Conservation (phyloP, 169 alveolate genomes). For the Miamiensis avidus region DNA sequence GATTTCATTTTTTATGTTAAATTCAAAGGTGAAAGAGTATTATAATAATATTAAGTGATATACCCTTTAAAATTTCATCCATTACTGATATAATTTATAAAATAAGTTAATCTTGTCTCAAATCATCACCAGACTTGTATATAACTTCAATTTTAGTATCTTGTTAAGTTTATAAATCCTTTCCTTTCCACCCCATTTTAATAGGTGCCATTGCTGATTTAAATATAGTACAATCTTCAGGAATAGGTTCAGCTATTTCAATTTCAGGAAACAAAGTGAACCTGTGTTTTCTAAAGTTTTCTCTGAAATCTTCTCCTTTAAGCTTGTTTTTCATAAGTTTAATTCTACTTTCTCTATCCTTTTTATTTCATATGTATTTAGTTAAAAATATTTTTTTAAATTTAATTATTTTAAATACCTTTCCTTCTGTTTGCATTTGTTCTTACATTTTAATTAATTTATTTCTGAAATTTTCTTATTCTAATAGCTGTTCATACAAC, state of each 20-base stretch:
- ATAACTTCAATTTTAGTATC: conserved; percentile 50
- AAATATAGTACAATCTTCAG: conserved; percentile 70
- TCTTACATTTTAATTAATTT: conserved; percentile 48
- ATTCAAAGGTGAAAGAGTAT: neutral
- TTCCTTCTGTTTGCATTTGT: conserved; percentile 8
- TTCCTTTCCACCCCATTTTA: conserved; percentile 53
- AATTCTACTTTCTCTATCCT: conserved; percentile 56
- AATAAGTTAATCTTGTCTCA: conserved; percentile 80
- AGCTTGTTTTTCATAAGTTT: conserved; percentile 56
- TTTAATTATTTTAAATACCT: neutral
- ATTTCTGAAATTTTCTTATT: conserved; percentile 56
- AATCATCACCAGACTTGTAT: conserved; percentile 85
- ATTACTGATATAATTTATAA: conserved; percentile 68
- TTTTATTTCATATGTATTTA: no score
- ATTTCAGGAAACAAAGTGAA: conserved; percentile 71
- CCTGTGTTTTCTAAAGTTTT: conserved; percentile 51
- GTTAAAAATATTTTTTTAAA: no score
- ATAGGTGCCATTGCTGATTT: conserved; percentile 80
- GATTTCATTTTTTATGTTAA: no score
- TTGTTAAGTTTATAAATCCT: conserved; percentile 32
- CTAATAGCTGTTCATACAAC: conserved; percentile 34
- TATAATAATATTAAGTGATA: neutral
- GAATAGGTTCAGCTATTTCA: conserved; percentile 57
- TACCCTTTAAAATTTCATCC: conserved; percentile 74
- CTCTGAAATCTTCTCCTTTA: conserved; percentile 41